phyloP scores from a whole-genome alignment of 1,284 basidiomycete genomes.

The Nidula niveotomentosa region DNA sequence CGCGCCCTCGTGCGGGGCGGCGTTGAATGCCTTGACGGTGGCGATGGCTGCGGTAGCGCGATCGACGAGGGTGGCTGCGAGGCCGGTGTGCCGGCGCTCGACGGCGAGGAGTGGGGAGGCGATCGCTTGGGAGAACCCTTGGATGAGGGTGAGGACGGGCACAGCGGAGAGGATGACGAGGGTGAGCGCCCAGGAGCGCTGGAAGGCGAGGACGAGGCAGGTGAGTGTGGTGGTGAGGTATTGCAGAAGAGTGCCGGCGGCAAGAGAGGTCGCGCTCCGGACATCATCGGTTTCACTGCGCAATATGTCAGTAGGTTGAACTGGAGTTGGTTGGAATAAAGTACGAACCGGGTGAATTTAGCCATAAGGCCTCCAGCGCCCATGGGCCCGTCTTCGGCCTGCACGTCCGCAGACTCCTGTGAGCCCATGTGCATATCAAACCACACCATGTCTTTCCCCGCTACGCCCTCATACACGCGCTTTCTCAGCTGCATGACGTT shows the following conservation, averaged over 20 bases:
- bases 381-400: slow-evolving; percentile 43
- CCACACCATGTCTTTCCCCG: slow-evolving; percentile 80
- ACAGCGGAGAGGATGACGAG: slow-evolving; percentile 91
- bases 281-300: slow-evolving; percentile 93
- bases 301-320: slow-evolving; percentile 7
- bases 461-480: slow-evolving; percentile 72
- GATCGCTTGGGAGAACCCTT: slow-evolving; percentile 71
- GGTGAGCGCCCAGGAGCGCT: slow-evolving; percentile 72
- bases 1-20: slow-evolving; percentile 59
- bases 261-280: slow-evolving; percentile 79
- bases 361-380: slow-evolving; percentile 95
- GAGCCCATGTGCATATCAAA: slow-evolving; percentile 84
- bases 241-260: slow-evolving; percentile 79
- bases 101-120: slow-evolving; percentile 65
- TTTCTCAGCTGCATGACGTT: slow-evolving; percentile 73
- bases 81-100: slow-evolving; percentile 70
- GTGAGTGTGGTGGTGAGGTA: slow-evolving; percentile 80
- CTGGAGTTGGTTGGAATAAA: neutral
- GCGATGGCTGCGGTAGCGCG: slow-evolving; percentile 79
- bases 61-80: slow-evolving; percentile 79
- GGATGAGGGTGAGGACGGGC: slow-evolving; percentile 79
- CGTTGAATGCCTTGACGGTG: slow-evolving; percentile 97
- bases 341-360: slow-evolving; percentile 81
- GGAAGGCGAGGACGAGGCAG: slow-evolving; percentile 81
- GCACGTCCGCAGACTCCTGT: slow-evolving; percentile 45